Percentiles rank a stretch among this genome's conserved stretches.
phyloP scores from a whole-genome alignment of 768 basidiomycete genomes.

The Leccinum truebloodii region DNA sequence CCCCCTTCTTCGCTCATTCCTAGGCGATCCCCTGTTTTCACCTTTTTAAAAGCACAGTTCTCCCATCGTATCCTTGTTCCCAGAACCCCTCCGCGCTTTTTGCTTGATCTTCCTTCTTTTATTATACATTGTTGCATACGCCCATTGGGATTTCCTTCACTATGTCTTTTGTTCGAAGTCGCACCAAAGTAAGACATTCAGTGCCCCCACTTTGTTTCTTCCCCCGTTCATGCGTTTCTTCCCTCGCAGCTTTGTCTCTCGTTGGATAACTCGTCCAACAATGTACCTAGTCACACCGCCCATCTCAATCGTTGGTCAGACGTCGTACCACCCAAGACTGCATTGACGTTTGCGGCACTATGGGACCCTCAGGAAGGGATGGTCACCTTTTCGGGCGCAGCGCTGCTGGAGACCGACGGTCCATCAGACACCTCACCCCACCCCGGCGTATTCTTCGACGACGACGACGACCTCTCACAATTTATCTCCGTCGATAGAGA shows the following conservation, averaged over 20 bases:
- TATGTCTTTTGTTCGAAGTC: constrained; percentile 22
- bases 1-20: constrained; percentile 2
- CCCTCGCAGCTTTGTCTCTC: constrained; percentile 25
- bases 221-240: constrained; percentile 2
- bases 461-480: constrained; percentile 19
- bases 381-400: constrained; percentile 55
- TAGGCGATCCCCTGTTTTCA: not conserved
- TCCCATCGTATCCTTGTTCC: not conserved
- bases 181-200: constrained; percentile 23
- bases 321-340: constrained; percentile 54
- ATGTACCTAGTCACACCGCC: constrained; percentile 10
- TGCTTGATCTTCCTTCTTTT: not conserved
- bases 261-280: constrained; percentile 18
- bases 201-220: not conserved
- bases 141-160: not conserved
- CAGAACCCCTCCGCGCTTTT: not conserved
- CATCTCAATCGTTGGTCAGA: constrained; percentile 53
- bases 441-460: constrained; percentile 16
- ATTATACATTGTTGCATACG: not conserved
- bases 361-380: constrained; percentile 61
- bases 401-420: constrained; percentile 39
- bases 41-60: not conserved
- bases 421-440: constrained; percentile 8
- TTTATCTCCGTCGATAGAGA: constrained; percentile 16
- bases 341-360: constrained; percentile 58